These are phyloP conservation scores for Akebia trifoliata DNA, from an alignment of 164 flowering plant species.

Conservation along the genomic window DNA sequence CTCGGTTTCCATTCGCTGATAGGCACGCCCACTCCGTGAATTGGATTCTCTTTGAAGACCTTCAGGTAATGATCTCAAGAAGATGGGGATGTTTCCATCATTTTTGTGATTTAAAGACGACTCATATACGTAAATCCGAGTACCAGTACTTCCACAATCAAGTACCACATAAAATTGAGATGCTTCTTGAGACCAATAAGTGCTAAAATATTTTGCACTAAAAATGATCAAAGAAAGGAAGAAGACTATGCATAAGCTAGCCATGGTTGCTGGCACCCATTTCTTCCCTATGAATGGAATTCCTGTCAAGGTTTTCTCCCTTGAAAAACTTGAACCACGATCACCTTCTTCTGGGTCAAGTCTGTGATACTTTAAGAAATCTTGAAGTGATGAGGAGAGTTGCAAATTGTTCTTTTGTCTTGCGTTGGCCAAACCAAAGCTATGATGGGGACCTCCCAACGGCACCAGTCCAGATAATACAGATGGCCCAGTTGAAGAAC, in stretches of 20 bases:
- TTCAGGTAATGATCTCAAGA: conserved; percentile 53
- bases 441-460: conserved; percentile 26
- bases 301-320: conserved; percentile 50
- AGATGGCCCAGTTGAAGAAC: conserved; percentile 32
- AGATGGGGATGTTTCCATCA: conserved; percentile 52
- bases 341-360: conserved; percentile 55
- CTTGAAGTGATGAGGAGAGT: conserved; percentile 78
- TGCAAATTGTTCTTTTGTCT: conserved; percentile 44
- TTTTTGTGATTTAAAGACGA: conserved; percentile 39
- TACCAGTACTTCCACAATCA: conserved; percentile 97
- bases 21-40: conserved; percentile 70
- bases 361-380: conserved; percentile 54
- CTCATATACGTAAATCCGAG: conserved; percentile 78
- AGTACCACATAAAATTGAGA: conserved; percentile 75
- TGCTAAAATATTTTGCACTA: conserved; percentile 30
- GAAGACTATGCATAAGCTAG: conserved; percentile 42
- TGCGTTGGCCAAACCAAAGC: conserved; percentile 26
- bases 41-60: conserved; percentile 35
- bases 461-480: conserved; percentile 39
- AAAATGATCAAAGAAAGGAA: conserved; percentile 34
- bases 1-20: conserved; percentile 93
- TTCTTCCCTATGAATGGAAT: conserved; percentile 37
- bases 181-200: conserved; percentile 41
- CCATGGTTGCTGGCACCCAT: conserved; percentile 41
- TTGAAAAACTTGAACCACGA: conserved; percentile 65